These are phyloP conservation scores for Eragrostis tef DNA, from an alignment of 202 grass and related monocot species.

Conservation along the genomic window DNA sequence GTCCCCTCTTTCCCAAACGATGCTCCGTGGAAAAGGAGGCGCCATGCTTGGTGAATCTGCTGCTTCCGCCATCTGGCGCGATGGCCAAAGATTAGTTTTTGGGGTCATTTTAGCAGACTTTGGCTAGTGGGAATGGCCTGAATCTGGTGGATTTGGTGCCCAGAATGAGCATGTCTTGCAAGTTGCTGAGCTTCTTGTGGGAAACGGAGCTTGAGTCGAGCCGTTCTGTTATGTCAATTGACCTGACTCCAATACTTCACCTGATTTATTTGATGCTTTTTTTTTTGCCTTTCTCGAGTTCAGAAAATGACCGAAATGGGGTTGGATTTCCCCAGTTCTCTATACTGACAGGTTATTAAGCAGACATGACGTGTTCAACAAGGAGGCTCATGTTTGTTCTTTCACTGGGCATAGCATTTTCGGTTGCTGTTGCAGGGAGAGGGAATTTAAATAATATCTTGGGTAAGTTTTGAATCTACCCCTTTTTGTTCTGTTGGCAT, in stretches of 20 bases:
- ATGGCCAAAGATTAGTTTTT: neutral
- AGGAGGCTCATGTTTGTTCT: constrained; percentile 38
- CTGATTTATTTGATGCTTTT: neutral
- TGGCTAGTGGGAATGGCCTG: constrained; percentile 10
- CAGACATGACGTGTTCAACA: constrained; percentile 50
- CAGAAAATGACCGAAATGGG: neutral
- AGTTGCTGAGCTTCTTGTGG: neutral
- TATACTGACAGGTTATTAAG: constrained; percentile 20
- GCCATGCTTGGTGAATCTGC: constrained; percentile 15
- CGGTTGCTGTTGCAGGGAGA: constrained; percentile 40
- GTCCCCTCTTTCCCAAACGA: neutral
- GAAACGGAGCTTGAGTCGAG: neutral
- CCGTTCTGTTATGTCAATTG: neutral
- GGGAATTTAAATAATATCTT: constrained; percentile 15
- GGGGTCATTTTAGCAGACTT: neutral
- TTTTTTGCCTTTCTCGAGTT: too few relatives aligned
- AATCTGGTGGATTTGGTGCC: constrained; percentile 47
- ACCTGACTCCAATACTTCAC: too few relatives aligned
- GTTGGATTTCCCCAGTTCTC: neutral
- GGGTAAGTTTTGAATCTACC: constrained; percentile 45
- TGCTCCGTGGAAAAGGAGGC: neutral
- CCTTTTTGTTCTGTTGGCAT: constrained; percentile 1
- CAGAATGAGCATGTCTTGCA: neutral
- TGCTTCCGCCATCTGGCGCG: neutral
- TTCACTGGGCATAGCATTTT: constrained; percentile 34